Percentiles rank a stretch among this genome's conserved stretches.
Evolutionary conservation across 768 basidiomycete species (phyloP).

Genomic region (Dendrothele bispora): DNA sequence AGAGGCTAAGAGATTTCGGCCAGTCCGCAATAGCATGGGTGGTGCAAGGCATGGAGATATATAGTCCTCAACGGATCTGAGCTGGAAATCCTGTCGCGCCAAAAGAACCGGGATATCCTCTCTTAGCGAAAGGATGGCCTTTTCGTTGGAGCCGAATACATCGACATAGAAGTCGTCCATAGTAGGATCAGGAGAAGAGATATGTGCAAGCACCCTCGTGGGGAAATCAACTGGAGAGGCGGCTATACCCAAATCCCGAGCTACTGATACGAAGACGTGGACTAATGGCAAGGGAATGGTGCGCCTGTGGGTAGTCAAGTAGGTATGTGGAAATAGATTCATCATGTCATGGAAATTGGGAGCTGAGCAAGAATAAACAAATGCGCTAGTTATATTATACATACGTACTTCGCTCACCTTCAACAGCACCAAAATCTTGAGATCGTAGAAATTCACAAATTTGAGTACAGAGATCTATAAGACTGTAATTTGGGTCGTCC

Average conservation of each 20-base stretch:
- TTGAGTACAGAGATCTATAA: slow-evolving; percentile 33
- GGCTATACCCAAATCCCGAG: slow-evolving; percentile 47
- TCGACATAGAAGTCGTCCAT: slow-evolving; percentile 45
- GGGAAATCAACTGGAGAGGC: slow-evolving; percentile 61
- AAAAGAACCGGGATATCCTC: slow-evolving; percentile 35
- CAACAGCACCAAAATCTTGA: slow-evolving; percentile 46
- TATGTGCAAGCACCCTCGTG: slow-evolving; percentile 50
- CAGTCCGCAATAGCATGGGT: slow-evolving; percentile 34
- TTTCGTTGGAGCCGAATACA: slow-evolving; percentile 40
- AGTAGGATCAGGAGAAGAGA: slow-evolving; percentile 34
- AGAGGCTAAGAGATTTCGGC: slow-evolving; percentile 22
- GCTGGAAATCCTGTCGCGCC: slow-evolving; percentile 21
- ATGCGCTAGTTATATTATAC: neutral
- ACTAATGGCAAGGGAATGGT: slow-evolving; percentile 63
- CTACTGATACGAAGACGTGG: slow-evolving; percentile 56
- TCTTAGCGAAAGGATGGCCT: slow-evolving; percentile 31
- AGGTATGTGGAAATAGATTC: slow-evolving; percentile 60
- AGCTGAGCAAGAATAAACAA: slow-evolving; percentile 21
- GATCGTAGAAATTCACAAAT: slow-evolving; percentile 53
- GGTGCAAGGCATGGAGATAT: slow-evolving; percentile 27
- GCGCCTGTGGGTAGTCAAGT: slow-evolving; percentile 46
- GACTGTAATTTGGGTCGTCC: slow-evolving; percentile 28
- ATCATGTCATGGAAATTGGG: slow-evolving; percentile 41
- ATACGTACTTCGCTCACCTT: slow-evolving; percentile 29
- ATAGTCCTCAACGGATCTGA: slow-evolving; percentile 16